Percentiles rank a stretch among this genome's conserved stretches.
Conservation (phyloP, 495 filamentous ascomycete genomes). For the Penicillium daleae region DNA sequence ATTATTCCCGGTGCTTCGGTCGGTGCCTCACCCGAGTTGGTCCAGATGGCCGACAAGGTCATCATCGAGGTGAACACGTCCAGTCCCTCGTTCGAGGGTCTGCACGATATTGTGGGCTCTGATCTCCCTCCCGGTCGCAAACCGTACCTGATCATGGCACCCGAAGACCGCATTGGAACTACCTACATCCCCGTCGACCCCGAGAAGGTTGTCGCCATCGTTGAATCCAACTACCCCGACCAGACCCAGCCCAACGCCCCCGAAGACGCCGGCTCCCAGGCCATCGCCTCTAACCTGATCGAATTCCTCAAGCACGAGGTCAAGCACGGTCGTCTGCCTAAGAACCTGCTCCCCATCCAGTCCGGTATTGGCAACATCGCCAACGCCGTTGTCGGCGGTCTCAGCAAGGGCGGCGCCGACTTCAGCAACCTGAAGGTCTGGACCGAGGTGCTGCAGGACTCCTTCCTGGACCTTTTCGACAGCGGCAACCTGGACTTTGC, state of each 20-base stretch:
- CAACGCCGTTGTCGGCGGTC: constrained; percentile 87
- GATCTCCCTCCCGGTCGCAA: constrained; percentile 80
- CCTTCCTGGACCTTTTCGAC: constrained; percentile 94
- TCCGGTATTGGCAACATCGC: constrained; percentile 94
- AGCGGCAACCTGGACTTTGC: constrained; percentile 88
- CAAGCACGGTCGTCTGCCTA: constrained; percentile 71
- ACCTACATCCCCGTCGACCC: constrained; percentile 86
- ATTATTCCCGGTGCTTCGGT: constrained; percentile 90
- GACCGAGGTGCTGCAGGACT: constrained; percentile 94
- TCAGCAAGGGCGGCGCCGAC: constrained; percentile 72
- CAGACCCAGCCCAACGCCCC: constrained; percentile 78
- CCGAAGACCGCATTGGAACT: constrained; percentile 81
- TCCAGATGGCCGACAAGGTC: constrained; percentile 91
- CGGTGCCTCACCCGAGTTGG: constrained; percentile 81
- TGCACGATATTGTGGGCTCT: constrained; percentile 90
- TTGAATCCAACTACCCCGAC: constrained; percentile 84
- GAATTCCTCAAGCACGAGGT: constrained; percentile 89
- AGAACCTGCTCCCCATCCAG: constrained; percentile 81
- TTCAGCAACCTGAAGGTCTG: constrained; percentile 89
- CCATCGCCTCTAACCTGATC: constrained; percentile 80
- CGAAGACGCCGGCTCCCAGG: constrained; percentile 70
- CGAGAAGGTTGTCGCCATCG: constrained; percentile 83
- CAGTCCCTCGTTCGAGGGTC: constrained; percentile 80
- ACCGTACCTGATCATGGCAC: constrained; percentile 82
- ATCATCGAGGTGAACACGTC: constrained; percentile 94